Evolutionary conservation across 169 alveolate species (phyloP).

Genomic region (Eimeria acervulina): DNA sequence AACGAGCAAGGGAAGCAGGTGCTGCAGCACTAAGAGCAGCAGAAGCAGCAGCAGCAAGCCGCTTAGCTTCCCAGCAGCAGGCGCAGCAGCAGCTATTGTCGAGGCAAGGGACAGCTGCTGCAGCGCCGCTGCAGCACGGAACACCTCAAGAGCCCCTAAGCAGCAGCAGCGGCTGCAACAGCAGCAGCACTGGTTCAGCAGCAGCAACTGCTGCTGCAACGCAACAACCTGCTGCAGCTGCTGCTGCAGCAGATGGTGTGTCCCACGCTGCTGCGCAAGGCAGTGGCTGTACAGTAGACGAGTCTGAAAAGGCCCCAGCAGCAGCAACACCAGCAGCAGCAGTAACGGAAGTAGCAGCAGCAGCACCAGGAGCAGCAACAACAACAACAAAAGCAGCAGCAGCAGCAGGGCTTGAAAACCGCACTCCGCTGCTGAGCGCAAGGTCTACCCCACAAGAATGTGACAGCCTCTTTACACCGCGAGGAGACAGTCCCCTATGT

Average conservation of each 20-base stretch:
- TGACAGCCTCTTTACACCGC: background rate
- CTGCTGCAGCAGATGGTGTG: background rate
- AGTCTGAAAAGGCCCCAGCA: background rate
- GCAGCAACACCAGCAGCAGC: background rate
- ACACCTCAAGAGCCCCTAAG: background rate
- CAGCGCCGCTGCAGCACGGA: background rate
- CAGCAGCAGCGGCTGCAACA: background rate
- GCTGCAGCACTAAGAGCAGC: conserved; percentile 3
- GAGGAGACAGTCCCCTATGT: background rate
- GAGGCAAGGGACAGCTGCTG: background rate
- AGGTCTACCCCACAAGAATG: background rate
- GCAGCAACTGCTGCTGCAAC: background rate
- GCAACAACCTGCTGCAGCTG: background rate
- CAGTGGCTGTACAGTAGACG: background rate
- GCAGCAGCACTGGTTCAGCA: too few relatives aligned
- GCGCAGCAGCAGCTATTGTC: background rate
- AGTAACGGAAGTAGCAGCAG: background rate
- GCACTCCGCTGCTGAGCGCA: conserved; percentile 10
- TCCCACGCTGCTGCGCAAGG: background rate
- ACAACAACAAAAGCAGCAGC: background rate
- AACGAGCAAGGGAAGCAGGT: conserved; percentile 19
- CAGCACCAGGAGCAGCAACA: background rate
- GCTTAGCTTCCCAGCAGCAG: too few relatives aligned
- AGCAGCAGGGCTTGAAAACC: background rate
- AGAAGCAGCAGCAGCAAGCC: too few relatives aligned